A percentile compares a stretch with the other conserved stretches of the same genome.
Evolutionary conservation across 2,329 filamentous ascomycete genomes (phyloP).

Genomic region (Sclerotinia glacialis): DNA sequence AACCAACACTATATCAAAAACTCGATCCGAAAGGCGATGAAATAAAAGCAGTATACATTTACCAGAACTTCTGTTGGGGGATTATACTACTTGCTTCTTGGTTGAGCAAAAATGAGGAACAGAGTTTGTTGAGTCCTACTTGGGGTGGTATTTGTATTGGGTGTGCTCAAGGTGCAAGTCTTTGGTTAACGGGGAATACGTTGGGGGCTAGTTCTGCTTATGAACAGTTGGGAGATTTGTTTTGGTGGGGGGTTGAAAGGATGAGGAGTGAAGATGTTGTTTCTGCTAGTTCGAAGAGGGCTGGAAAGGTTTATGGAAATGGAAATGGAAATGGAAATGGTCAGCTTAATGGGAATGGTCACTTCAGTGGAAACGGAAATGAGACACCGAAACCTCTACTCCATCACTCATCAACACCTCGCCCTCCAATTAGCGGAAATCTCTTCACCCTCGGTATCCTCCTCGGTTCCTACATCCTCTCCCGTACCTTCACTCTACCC

Average conservation of each 20-base stretch:
- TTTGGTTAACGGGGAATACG: conserved; percentile 52
- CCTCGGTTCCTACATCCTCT: conserved; percentile 45
- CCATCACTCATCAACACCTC: neutral
- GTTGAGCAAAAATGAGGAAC: conserved; percentile 15
- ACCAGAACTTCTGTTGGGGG: conserved; percentile 27
- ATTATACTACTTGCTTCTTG: conserved; percentile 22
- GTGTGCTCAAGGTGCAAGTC: conserved; percentile 54
- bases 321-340: neutral
- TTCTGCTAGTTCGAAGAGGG: neutral
- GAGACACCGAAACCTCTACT: neutral
- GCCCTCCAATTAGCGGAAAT: conserved; percentile 8
- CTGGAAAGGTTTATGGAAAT: neutral
- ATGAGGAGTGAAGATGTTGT: neutral
- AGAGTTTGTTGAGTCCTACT: conserved; percentile 31
- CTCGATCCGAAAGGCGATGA: conserved; percentile 17
- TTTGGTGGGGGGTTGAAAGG: conserved; percentile 42
- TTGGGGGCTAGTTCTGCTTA: conserved; percentile 61
- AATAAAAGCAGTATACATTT: conserved; percentile 24
- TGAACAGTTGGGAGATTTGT: conserved; percentile 57
- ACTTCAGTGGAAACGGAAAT: neutral
- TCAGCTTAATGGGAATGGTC: neutral
- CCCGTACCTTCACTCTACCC: conserved; percentile 21
- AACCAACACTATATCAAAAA: conserved; percentile 31
- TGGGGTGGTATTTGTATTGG: conserved; percentile 59
- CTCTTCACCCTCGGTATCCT: conserved; percentile 52